Conservation (phyloP, 78 protist genomes). For the Tieghemostelium lacteum region DNA sequence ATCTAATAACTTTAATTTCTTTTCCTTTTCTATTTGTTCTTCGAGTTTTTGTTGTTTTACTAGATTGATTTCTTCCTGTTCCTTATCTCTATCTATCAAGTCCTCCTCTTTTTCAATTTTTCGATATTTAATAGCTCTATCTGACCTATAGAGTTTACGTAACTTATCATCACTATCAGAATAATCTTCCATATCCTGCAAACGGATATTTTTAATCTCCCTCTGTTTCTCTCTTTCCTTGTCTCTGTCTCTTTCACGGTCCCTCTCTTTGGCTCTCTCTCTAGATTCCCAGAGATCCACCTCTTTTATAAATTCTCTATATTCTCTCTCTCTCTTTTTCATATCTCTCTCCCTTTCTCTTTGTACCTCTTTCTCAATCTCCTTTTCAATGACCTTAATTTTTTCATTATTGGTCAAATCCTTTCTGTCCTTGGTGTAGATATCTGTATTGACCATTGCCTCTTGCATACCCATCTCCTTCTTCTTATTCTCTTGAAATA, state of each 20-base stretch:
- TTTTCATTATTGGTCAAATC: slow-evolving; percentile 48
- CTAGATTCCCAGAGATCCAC: slow-evolving; percentile 36
- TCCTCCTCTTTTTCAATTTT: slow-evolving; percentile 50
- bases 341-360: slow-evolving; percentile 37
- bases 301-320: slow-evolving; percentile 28
- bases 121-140: slow-evolving; percentile 1
- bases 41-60: not conserved
- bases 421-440: slow-evolving; percentile 48
- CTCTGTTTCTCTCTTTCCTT: slow-evolving; percentile 30
- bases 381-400: slow-evolving; percentile 31
- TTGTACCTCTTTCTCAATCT: slow-evolving; percentile 57
- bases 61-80: not conserved
- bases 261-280: slow-evolving; percentile 15
- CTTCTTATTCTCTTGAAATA: slow-evolving; percentile 14
- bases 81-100: slow-evolving; percentile 15
- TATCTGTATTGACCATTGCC: not conserved
- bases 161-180: slow-evolving; percentile 28
- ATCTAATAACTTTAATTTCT: slow-evolving; percentile 2
- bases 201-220: not conserved
- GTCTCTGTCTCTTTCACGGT: slow-evolving; percentile 60
- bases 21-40: not conserved
- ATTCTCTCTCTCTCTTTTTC: slow-evolving; percentile 26
- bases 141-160: slow-evolving; percentile 25
- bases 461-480: not conserved
- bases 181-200: slow-evolving; percentile 53